phyloP scores from a whole-genome alignment of 257 asterid genomes.

The Solanum chilense region DNA sequence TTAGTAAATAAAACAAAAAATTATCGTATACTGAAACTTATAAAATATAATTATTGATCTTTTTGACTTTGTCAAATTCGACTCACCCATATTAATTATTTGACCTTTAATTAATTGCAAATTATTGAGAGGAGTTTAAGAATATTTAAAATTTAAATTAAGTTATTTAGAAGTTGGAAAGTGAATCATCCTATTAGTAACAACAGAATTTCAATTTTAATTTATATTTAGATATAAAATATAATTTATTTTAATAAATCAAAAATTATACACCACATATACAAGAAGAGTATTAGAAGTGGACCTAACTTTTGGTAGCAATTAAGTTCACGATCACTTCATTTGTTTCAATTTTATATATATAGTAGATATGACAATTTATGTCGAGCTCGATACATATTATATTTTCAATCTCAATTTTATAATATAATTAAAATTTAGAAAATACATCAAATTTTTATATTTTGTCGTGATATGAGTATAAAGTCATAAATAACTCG shows the following conservation, averaged over 20 bases:
- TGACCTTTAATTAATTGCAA: not conserved
- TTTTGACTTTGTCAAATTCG: not conserved
- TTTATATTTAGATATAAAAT: not conserved
- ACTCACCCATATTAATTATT: not conserved
- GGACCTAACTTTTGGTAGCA: not conserved
- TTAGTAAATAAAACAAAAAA: not conserved
- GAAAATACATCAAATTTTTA: no score
- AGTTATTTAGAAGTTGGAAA: not conserved
- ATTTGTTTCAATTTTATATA: not conserved
- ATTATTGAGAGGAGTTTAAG: no score
- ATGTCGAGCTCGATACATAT: rapidly evolving
- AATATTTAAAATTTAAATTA: no score
- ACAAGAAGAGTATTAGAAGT: not conserved
- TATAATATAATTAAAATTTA: no score
- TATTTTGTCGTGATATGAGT: no score
- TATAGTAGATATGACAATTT: no score
- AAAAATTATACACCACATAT: not conserved
- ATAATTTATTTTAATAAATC: not conserved
- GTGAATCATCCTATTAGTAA: not conserved
- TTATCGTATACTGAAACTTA: not conserved
- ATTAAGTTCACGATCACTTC: not conserved
- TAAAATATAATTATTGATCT: not conserved
- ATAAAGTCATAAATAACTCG: no score
- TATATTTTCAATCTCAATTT: no score
- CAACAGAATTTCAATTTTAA: not conserved